A percentile compares a stretch with the other conserved stretches of the same genome.
Evolutionary conservation across 1,139 yeast species (phyloP).

Genomic region (Martiniozyma asiatica): DNA sequence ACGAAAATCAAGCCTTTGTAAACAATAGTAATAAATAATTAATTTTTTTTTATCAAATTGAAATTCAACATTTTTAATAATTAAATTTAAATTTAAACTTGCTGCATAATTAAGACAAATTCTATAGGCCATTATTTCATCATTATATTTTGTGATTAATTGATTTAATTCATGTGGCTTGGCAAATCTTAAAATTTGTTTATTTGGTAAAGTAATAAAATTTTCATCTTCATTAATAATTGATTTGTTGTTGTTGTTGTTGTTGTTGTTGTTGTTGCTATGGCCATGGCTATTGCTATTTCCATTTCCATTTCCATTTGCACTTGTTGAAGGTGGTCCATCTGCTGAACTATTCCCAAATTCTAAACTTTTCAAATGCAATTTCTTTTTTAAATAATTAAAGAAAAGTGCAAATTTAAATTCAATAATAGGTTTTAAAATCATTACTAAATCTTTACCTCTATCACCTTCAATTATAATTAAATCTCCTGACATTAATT

Average conservation of each 20-base stretch:
- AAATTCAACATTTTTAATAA: constrained; percentile 61
- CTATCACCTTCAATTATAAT: constrained; percentile 95
- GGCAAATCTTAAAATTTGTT: constrained; percentile 67
- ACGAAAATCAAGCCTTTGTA: constrained; percentile 81
- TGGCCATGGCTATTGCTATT: constrained; percentile 10
- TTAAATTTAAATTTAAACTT: constrained; percentile 21
- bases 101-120: constrained; percentile 44
- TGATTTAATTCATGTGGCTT: constrained; percentile 52
- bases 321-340: constrained; percentile 21
- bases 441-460: constrained; percentile 81
- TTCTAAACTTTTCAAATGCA: constrained; percentile 68
- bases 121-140: constrained; percentile 64
- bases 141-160: constrained; percentile 49
- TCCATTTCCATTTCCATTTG: constrained; percentile 24
- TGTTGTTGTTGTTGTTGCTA: constrained; percentile 11
- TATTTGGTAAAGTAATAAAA: constrained; percentile 29
- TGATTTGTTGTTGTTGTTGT: constrained; percentile 14
- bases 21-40: constrained; percentile 79
- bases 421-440: constrained; percentile 54
- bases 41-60: constrained; percentile 92
- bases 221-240: constrained; percentile 25
- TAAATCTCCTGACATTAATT: constrained; percentile 56
- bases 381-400: constrained; percentile 66
- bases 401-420: constrained; percentile 71
- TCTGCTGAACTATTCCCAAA: constrained; percentile 27